Base-by-base conservation (phyloP, 140 eudicot species). In the Oenanthe javanica region DNA sequence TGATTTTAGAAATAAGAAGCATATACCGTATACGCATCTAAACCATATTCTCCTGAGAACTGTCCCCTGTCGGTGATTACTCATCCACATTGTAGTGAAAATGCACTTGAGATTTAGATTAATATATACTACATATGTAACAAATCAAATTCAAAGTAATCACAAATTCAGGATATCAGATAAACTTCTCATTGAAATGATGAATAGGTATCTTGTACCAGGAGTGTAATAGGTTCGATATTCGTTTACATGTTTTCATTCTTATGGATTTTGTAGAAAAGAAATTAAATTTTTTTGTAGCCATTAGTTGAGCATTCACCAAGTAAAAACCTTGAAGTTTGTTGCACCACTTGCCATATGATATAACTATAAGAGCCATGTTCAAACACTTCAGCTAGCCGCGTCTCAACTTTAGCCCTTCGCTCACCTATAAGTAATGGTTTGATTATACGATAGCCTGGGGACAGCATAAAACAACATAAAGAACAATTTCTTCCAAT, bases 401-500 rank as follows among this genome's bases (percentile, higher is more conserved):
- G 76, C 76, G 76, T 72, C 76, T 18, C 76, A 72, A 72, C 76
- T 72, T 18, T 38, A 43, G 76, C 76, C 49, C 6, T 72, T 72
- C 49, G 25, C 25, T 36, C 47, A 18, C 51, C 51, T 42, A 42
- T 16, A 72, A 42, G 76, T 72, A 72, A 18, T 9, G 27, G 50
- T 46, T 46, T 73, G 50, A 42, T 3, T 0, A 10, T 2, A 73
- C 11, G 14, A n/a, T 15, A 40, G 51, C 12, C 9, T 2, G 50
- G 25, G 25, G 76, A 43, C 76, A 72, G 27, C 25, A 72, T 72
- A 42, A 38, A 43, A 72, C 76, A 72, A 72, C 10, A 43, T 1
- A 19, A 18, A 72, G 27, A 72, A 42, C 14, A 19, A 2, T 18
- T 16, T 42, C 49, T 72, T 2, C 49, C 76, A 72, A 72, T 38